Base-by-base conservation (phyloP, 164 flowering plant species). In the Nymphaea colorata region DNA sequence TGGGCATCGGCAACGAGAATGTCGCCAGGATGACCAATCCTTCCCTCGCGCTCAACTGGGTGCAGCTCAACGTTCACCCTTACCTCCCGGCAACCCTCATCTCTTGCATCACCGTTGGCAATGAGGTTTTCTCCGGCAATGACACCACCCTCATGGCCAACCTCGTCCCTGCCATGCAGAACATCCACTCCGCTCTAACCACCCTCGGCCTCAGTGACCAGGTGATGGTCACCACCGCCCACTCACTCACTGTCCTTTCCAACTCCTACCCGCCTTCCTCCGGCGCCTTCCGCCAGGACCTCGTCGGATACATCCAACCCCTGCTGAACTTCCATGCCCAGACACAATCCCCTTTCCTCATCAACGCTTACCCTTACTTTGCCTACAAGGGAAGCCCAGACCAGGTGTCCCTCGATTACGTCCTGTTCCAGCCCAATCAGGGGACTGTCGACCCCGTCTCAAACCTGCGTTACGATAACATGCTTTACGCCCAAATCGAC, bases 401-500 rank as follows among this genome's bases (percentile, higher is more conserved):
- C 10, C 59, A 82, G 42, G 82, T 87, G 10, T 66, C 85, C 0
- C 44, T 91, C 61, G 81, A 80, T 0, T 91, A 89, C 51, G 95
- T 81, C 36, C 82, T 91, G 11, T 91, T 91, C 72, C 69, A 81
- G 80, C 85, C 93, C 6, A 87, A 91, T 44, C 70, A 70, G 60
- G 93, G 90, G 64, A 68, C 55, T 67, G 67, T 67, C 1, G 97
- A 89, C 70, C 77, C 85, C 0, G 67, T 6, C n/a, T 87, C 98
- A 0, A 82, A 84, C 64, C 67, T 94, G 76, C 83, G 69, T 3
- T 91, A 94, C 59, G 98, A 91, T 63, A 94, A 94, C 70, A 90
- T 94, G 98, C 74, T 94, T 73, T 90, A 85, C 73, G 98, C 99
- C 62, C 99, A 94, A 70, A 74, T 91, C 36, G 99, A 94, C 76